Conservation (phyloP, 257 asterid genomes). For the Penstemon barbatus region DNA sequence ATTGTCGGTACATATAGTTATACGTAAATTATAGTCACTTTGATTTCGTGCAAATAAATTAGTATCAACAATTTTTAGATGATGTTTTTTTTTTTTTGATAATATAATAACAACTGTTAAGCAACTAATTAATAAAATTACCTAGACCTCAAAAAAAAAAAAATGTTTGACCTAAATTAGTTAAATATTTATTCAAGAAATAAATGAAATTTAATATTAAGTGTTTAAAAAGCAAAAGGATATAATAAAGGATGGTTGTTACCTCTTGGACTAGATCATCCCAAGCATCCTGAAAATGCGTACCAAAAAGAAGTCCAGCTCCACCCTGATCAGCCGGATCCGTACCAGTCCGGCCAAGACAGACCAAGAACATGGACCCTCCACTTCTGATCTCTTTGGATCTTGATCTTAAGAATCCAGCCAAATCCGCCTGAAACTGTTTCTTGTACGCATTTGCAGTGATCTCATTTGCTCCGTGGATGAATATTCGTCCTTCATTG, state of each 20-base stretch:
- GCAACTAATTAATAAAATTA: too few species aligned
- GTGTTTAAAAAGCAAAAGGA: neutral
- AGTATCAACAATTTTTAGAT: too few species aligned
- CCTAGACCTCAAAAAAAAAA: too few species aligned
- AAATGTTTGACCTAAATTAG: too few species aligned
- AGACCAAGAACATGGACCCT: slow-evolving; percentile 91
- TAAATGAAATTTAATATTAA: neutral
- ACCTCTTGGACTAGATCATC: slow-evolving; percentile 97
- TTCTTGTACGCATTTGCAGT: slow-evolving; percentile 76
- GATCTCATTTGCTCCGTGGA: slow-evolving; percentile 82
- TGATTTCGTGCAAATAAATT: too few species aligned
- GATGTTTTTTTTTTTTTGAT: too few species aligned
- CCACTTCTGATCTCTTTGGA: slow-evolving; percentile 77
- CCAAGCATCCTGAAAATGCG: slow-evolving; percentile 98
- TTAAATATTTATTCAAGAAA: too few species aligned
- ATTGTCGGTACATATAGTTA: too few species aligned
- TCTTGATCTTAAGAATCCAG: slow-evolving; percentile 61
- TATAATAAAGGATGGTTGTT: slow-evolving; percentile 10
- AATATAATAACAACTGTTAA: too few species aligned
- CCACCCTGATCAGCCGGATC: slow-evolving; percentile 97
- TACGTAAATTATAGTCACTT: too few species aligned
- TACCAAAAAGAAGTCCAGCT: slow-evolving; percentile 89
- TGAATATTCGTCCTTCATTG: slow-evolving; percentile 74
- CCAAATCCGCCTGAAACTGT: slow-evolving; percentile 79
- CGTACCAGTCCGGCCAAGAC: slow-evolving; percentile 76